Percentiles rank a stretch among this genome's conserved stretches.
Evolutionary conservation across 2,329 filamentous ascomycete genomes (phyloP).

Genomic region (Talaromyces sp.): DNA sequence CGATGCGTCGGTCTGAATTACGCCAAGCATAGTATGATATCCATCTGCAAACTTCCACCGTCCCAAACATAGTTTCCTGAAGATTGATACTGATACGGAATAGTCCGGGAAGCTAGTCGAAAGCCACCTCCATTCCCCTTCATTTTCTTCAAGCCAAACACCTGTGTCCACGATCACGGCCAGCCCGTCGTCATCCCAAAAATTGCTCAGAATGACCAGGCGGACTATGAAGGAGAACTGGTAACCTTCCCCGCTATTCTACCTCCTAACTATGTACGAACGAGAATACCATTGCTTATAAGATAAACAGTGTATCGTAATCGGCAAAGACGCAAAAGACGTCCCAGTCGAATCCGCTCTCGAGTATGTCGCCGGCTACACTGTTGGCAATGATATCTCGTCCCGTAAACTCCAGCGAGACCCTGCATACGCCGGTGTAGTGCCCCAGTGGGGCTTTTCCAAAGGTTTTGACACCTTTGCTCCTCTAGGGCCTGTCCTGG

Average conservation of each 20-base stretch:
- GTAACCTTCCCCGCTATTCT: slow-evolving; percentile 41
- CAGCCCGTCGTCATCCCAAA: slow-evolving; percentile 57
- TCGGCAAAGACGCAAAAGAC: slow-evolving; percentile 35
- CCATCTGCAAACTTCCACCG: no score
- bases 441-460: slow-evolving; percentile 56
- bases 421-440: slow-evolving; percentile 45
- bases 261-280: background rate
- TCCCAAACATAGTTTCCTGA: no score
- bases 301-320: slow-evolving; percentile 5
- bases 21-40: slow-evolving; percentile 47
- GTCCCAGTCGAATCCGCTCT: slow-evolving; percentile 42
- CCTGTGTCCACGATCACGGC: slow-evolving; percentile 56
- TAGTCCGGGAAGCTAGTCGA: slow-evolving; percentile 49
- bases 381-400: slow-evolving; percentile 66
- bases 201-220: slow-evolving; percentile 56
- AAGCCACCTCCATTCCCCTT: slow-evolving; percentile 56
- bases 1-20: slow-evolving; percentile 58
- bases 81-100: no score
- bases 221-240: slow-evolving; percentile 71
- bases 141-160: slow-evolving; percentile 64
- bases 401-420: slow-evolving; percentile 60
- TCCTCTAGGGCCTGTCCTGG: slow-evolving; percentile 48
- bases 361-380: slow-evolving; percentile 62
- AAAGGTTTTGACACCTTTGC: slow-evolving; percentile 63
- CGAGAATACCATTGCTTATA: no score